phyloP scores from a whole-genome alignment of 345 rosid species.

The rapeseed (Brassica napus) region Da-Ae NC_063451.1:34835001-34835500 shows the following conservation, averaged over 20 bases:
- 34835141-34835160: not conserved
- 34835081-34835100: not conserved
- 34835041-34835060: constrained; percentile 6
- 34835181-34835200: constrained; percentile 1
- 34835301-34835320: constrained; percentile 29
- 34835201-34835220: constrained; percentile 39
- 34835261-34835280: constrained; percentile 1
- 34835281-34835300: constrained; percentile 26
- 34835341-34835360: constrained; percentile 29
- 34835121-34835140: constrained; percentile 24
- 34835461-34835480: constrained; percentile 26
- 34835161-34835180: constrained; percentile 8
- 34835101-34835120: constrained; percentile 25
- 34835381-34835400: constrained; percentile 30
- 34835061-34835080: not conserved
- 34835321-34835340: constrained; percentile 22
- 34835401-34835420: constrained; percentile 22
- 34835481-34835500: not conserved
- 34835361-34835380: not conserved
- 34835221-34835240: constrained; percentile 37
- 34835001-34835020: not conserved
- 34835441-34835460: not conserved
- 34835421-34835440: constrained; percentile 14
- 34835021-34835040: not conserved
- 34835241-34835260: constrained; percentile 6